Base-by-base conservation (phyloP, 345 rosid genomes). In the Salix viminalis region DNA sequence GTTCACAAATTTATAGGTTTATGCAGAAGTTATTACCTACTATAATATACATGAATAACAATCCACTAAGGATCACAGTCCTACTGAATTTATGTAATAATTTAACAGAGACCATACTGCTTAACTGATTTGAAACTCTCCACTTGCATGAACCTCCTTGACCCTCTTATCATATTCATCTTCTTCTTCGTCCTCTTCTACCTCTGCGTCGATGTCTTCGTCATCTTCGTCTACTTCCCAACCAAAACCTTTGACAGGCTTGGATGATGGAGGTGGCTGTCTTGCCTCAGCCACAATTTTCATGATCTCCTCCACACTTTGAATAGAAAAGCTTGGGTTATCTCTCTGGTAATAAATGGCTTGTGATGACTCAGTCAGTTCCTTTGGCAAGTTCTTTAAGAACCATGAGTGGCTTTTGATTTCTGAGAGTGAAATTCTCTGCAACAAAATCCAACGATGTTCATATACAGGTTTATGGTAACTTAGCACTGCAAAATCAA, bases 91-190 rank as follows among this genome's bases (percentile, higher is more conserved):
- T 48, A 71, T 62, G 60, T 30, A 48, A 62, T 9, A 46, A 68
- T 48, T 52, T 23, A 61, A 15, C 30, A 61, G 32, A 30, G 32
- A 30, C 4, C 46, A 2, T 69, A 34, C 21, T 26, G 37, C 32
- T 79, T 76, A 93, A 77, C 82, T 86, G 72, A 89, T 79, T 18
- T 88, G 87, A 76, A 69, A 86, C 60, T 95, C 97, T 62, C 96
- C 92, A 77, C 97, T 90, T 30, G 97, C 93, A 77, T 89, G 97
- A 24, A 88, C 95, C 84, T 93, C 98, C 83, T 88, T 96, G 50
- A 93, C 92, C 83, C 89, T 88, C 75, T 92, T 91, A 76, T 96
- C 95, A 75, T 96, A 96, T 81, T 95, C 99, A 71, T 96, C 99
- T 72, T 92, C 97, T 7, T 86, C 92, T 0, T 88, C 89, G 0